These are phyloP conservation scores for Diaporthe sp. DNA, from an alignment of 2,329 filamentous ascomycete species.

Conservation along the genomic window DNA sequence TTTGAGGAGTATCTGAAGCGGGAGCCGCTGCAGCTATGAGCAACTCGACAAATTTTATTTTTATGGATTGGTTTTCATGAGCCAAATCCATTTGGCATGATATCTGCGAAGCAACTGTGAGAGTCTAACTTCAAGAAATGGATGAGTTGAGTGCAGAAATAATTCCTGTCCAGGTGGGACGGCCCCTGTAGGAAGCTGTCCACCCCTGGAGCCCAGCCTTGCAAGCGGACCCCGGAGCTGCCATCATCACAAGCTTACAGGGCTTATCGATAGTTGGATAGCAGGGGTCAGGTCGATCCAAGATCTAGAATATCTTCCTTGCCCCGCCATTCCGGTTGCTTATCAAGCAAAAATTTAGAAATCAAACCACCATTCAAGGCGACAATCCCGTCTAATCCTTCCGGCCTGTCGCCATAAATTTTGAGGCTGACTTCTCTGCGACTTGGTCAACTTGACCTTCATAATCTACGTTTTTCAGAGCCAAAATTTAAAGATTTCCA, in stretches of 20 bases:
- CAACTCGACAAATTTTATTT: no score
- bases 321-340: constrained; percentile 39
- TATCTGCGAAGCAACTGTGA: background rate
- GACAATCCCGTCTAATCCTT: background rate
- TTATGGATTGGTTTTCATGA: background rate
- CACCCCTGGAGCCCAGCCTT: background rate
- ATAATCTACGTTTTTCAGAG: background rate
- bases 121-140: background rate
- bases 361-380: constrained; percentile 16
- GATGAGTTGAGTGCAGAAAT: background rate
- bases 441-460: no score
- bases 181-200: background rate
- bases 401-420: constrained; percentile 7
- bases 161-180: background rate
- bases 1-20: constrained; percentile 5
- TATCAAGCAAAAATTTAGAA: constrained; percentile 43
- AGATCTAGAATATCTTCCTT: background rate
- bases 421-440: background rate
- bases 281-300: constrained; percentile 11
- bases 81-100: background rate
- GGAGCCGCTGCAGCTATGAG: constrained; percentile 5
- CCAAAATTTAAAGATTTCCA: background rate
- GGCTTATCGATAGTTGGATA: constrained; percentile 29
- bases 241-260: constrained; percentile 12
- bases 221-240: constrained; percentile 10